Conservation (phyloP, 2,329 filamentous ascomycete genomes). For the Pseudogymnoascus sp. region DNA sequence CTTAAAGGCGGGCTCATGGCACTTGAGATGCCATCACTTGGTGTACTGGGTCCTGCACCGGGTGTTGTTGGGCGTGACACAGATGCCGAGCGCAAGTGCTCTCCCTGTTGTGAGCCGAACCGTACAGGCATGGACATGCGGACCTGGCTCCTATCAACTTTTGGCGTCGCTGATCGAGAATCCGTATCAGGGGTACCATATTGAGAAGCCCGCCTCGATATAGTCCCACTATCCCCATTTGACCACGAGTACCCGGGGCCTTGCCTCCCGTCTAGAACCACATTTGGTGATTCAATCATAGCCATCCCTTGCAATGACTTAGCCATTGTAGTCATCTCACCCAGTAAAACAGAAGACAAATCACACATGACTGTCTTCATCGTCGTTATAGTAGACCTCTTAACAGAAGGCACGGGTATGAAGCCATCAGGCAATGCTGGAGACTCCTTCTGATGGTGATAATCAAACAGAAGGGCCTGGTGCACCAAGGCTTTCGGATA, state of each 20-base stretch:
- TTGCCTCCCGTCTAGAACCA: conserved; percentile 36
- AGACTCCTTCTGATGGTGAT: conserved; percentile 41
- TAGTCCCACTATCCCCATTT: conserved; percentile 34
- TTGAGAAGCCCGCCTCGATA: conserved; percentile 49
- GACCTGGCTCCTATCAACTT: conserved; percentile 51
- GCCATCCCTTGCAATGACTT: conserved; percentile 66
- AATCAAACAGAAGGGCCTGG: conserved; percentile 74
- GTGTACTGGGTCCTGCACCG: conserved; percentile 32
- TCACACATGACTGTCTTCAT: conserved; percentile 77
- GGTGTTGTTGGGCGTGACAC: conserved; percentile 24
- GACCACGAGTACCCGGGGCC: conserved; percentile 38
- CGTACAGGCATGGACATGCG: conserved; percentile 77
- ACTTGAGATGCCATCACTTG: conserved; percentile 20
- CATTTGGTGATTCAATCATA: conserved; percentile 69
- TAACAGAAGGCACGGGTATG: conserved; percentile 59
- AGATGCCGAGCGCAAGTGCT: conserved; percentile 33
- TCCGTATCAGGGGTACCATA: conserved; percentile 37
- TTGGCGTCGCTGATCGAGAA: conserved; percentile 44
- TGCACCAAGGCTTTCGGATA: conserved; percentile 73
- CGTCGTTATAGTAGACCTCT: conserved; percentile 67
- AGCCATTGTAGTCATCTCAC: conserved; percentile 68
- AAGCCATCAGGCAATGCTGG: conserved; percentile 60
- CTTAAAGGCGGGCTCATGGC: background rate
- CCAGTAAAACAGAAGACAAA: conserved; percentile 64
- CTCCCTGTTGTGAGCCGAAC: conserved; percentile 32